phyloP scores from a whole-genome alignment of 129 eudicot genomes.

The Tagetes erecta region DNA sequence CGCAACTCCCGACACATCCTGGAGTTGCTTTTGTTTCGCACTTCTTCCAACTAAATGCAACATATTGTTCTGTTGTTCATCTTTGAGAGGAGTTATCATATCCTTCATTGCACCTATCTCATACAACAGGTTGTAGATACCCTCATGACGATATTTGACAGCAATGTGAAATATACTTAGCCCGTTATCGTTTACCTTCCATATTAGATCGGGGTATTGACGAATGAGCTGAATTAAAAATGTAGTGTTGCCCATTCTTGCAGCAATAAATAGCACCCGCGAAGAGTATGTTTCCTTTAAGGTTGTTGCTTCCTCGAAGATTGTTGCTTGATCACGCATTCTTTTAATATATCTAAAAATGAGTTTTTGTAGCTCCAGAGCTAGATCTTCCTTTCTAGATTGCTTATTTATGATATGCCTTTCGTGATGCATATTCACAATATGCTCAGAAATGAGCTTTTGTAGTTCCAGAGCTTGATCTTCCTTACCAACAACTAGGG shows the following conservation, averaged over 20 bases:
- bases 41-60: constrained; percentile 21
- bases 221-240: constrained; percentile 6
- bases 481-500: background rate
- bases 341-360: background rate
- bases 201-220: background rate
- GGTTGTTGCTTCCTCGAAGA: background rate
- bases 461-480: constrained; percentile 21
- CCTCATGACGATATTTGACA: constrained; percentile 3
- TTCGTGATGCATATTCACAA: constrained; percentile 5
- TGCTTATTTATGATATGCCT: background rate
- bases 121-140: constrained; percentile 13
- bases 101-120: constrained; percentile 20
- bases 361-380: background rate
- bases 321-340: background rate
- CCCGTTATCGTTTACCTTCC: background rate
- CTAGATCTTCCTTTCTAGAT: constrained; percentile 5
- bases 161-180: constrained; percentile 8
- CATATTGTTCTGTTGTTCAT: background rate
- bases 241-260: constrained; percentile 3
- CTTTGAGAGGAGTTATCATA: constrained; percentile 1
- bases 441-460: constrained; percentile 17
- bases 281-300: background rate
- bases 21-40: constrained; percentile 5
- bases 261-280: background rate
- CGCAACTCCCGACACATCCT: constrained; percentile 25